Base-by-base conservation (phyloP, 1,284 basidiomycete species). In the Ustilago hordei region DNA sequence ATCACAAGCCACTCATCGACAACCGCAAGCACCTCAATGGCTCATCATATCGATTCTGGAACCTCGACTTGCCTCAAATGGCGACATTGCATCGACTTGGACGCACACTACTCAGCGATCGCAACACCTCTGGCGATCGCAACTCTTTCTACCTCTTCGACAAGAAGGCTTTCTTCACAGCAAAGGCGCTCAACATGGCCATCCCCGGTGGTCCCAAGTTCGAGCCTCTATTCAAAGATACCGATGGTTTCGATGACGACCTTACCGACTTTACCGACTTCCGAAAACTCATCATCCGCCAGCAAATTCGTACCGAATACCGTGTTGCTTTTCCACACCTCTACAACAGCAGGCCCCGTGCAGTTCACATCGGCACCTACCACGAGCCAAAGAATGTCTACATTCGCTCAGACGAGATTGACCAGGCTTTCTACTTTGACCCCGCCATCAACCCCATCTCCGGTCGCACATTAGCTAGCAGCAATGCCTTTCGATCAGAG, bases 211-310 rank as follows among this genome's bases (percentile, higher is more conserved):
- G 97, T 64, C 97, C 95, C 4, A 98, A 98, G 87, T 99, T 98
- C 57, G 86, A 86, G 66, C 86, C 86, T 17, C 76, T 86, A 32
- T 84, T 81, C 87, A 91, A 95, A 56, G 97, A 99, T 84, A 95
- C 95, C 90, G 97, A 99, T 83, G 90, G 93, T 11, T 98, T 95
- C 82, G 97, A 99, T 84, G 96, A 99, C 87, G 97, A 99, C 86
- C 99, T 97, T 95, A 98, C 98, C 88, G 96, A 99, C 87, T 99
- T 99, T 85, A 99, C 99, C 86, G 97, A 99, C 86, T 98, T 99
- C 87, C 96, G 98, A 89, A 99, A 99, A 88, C 93, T 99, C 85
- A 98, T 99, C 87, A 99, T 99, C 79, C 95, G 97, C 36, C 95
- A 98, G 85, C 95, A 97, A 86, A 97, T 99, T 76, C 91, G 97